Evolutionary conservation across 768 basidiomycete genomes (phyloP), one percentile per base, ranked within the genome.

Genomic region (Pleurotus tuoliensis): DNA sequence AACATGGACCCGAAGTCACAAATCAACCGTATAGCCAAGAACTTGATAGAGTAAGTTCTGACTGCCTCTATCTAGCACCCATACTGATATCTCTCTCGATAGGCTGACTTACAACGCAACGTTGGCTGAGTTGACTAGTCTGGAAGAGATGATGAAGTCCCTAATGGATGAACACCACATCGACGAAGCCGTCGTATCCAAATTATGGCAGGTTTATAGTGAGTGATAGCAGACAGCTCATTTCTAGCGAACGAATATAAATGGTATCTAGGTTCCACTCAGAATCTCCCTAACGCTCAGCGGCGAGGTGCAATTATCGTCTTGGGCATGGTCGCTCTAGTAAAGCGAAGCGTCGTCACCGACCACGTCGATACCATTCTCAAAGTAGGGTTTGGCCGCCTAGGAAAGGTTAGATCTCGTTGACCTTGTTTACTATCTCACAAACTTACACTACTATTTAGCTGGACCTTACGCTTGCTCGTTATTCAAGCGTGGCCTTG

Each of bases 121-220:
- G 0, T 77, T 99, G 24, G 97, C 97, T 1, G 95, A 98, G 67
- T 74, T 99, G 41, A 99, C 95, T 1, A 95, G 93, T 62, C 73
- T 98, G 52, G 97, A 99, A 66, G 94, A 98, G 71, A 88, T 98
- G 80, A 87, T 99, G 86, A 82, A 92, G 43, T 92, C 90, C 27
- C 90, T 99, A 89, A 95, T 96, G 90, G 86, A 89, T 6, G 91
- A 95, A 47, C 83, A 81, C 3, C 86, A 86, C 34, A 82, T 99
- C 16, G 89, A 94, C 63, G 69, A 76, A 3, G 94, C 97, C 56
- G 88, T 98, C 45, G 85, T 94, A 61, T 77, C 82, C 43, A 96
- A 93, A 74, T 79, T 99, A 1, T 99, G 97, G 97, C 89, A 94
- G 62, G 91, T 95, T 24, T 99, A 98, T 69, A 88, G 95, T 94